Evolutionary conservation across 2,329 filamentous ascomycete genomes (phyloP), one percentile per base, ranked within the genome.

Genomic region (Aspergillus ustus): DNA sequence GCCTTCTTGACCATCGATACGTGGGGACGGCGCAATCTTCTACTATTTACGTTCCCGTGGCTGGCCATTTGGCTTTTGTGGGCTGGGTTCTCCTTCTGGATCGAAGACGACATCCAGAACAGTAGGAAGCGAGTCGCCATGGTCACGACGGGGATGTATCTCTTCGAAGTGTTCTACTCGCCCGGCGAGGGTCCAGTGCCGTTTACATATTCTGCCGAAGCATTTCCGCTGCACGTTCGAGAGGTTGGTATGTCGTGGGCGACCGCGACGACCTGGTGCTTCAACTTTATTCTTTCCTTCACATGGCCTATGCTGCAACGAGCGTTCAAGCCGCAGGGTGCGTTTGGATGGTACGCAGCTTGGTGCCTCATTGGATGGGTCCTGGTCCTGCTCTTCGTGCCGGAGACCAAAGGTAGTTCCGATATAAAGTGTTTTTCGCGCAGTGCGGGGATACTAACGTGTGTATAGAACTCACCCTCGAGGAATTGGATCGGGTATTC

Each of bases 1-100:
- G 87, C 87, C 1, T 81, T 89, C 57, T 86, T 86, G 68, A 89
- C 87, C 0, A 89, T 90, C 57, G 88, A 90, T 70, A 88, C 83
- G 0, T 89, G 86, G 67, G 88, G 88, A 6, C 82, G 88, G 2
- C 81, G 88, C 4, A 87, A 86, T 63, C 77, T 90, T 5, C 79
- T 89, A 1, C 77, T 89, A 1, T 82, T 83, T 7, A 90, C 87
- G 0, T 88, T 89, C 67, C 87, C 87, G 0, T 78, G 88, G 46
- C 86, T 90, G 79, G 76, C 77, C 5, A 71, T 81, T 25, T 67
- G 60, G 17, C 62, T 70, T 44, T 79, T 75, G 54, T 83, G 81
- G 72, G 78, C 81, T 0, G 82, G 82, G 1, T 83, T 83, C 63
- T 81, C 79, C 2, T 84, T 84, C 71, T 83, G 77, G 72, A 82